Base-by-base conservation (phyloP, 331 rosid genomes). In the Dryas integrifolia region DNA sequence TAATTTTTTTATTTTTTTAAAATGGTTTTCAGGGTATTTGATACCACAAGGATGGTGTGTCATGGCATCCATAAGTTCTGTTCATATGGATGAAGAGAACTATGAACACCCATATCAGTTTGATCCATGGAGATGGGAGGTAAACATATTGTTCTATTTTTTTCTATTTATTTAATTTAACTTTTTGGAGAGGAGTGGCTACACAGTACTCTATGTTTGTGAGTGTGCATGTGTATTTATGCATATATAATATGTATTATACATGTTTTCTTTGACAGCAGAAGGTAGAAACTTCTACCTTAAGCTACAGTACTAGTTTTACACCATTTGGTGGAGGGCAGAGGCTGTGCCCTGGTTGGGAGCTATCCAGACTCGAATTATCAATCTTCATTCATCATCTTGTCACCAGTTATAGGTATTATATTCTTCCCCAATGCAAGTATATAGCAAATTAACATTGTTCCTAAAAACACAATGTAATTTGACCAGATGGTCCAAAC, bases 121-220 rank as follows among this genome's bases (percentile, higher is more conserved):
- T 73, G 78, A 90, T 77, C 98, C 98, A 49, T 90, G 96, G 96
- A 86, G 98, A 81, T 92, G 98, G 98, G 90, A 86, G 94, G 98
- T 89, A 81, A 75, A 13, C 39, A 67, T 3, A 1, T 57, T 12
- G 7, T 53, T 4, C 13, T 39, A 21, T 57, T 44, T 65, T 9
- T 35, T 15, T 18, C 49, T 26, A 10, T 40, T 55, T 40, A n/a
- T 26, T 24, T 52, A 9, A 6, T 5, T 12, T 26, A 43, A 30
- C 35, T 30, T 1, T 30, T 30, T 30, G 35, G 35, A 30, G 35
- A 30, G 35, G 35, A 30, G 35, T 30, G 35, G 59, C 44, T 40
- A 18, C 35, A 30, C 35, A 30, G 35, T 38, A 39, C 38, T 12
- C 16, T 62, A 62, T 13, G 16, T 15, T 62, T 40, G 46, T 38